Evolutionary conservation across 805 yeast species (phyloP).

Genomic region (Hermanozyma aechmeae): DNA sequence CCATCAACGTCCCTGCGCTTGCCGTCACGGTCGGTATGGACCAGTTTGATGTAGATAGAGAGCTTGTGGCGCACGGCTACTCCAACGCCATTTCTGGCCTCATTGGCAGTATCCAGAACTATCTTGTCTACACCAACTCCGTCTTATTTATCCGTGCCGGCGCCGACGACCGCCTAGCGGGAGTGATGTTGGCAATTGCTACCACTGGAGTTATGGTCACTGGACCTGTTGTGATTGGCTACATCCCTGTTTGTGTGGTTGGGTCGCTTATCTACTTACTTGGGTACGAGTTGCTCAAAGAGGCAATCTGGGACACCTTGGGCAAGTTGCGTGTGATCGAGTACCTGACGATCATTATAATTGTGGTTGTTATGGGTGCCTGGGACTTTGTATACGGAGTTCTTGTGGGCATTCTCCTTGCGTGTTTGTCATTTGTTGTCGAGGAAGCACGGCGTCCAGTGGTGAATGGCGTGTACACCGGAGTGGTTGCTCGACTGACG

Average conservation of each 20-base stretch:
- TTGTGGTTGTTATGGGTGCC: slow-evolving; percentile 91
- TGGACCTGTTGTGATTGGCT: slow-evolving; percentile 91
- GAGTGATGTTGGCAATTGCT: slow-evolving; percentile 77
- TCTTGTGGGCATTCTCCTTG: slow-evolving; percentile 79
- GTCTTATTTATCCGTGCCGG: slow-evolving; percentile 90
- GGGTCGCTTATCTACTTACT: slow-evolving; percentile 84
- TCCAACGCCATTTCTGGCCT: slow-evolving; percentile 81
- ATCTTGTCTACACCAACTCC: slow-evolving; percentile 89
- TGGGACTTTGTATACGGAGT: slow-evolving; percentile 94
- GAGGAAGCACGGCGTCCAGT: slow-evolving; percentile 83
- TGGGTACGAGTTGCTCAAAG: slow-evolving; percentile 84
- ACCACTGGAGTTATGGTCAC: slow-evolving; percentile 74
- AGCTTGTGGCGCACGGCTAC: slow-evolving; percentile 89
- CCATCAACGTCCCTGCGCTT: slow-evolving; percentile 94
- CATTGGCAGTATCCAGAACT: slow-evolving; percentile 85
- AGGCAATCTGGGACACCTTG: slow-evolving; percentile 77
- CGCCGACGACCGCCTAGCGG: slow-evolving; percentile 83
- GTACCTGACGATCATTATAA: slow-evolving; percentile 72
- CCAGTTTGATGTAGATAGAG: slow-evolving; percentile 83
- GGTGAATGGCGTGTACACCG: slow-evolving; percentile 73
- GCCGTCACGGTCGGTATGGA: slow-evolving; percentile 87
- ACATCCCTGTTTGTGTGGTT: slow-evolving; percentile 91
- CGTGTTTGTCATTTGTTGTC: slow-evolving; percentile 91
- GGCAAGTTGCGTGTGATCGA: slow-evolving; percentile 71
- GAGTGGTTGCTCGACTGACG: slow-evolving; percentile 83